A percentile compares a stretch with the other conserved stretches of the same genome.
Evolutionary conservation across 2,329 filamentous ascomycete genomes (phyloP).

Genomic region (Phaeosphaeria sp.): DNA sequence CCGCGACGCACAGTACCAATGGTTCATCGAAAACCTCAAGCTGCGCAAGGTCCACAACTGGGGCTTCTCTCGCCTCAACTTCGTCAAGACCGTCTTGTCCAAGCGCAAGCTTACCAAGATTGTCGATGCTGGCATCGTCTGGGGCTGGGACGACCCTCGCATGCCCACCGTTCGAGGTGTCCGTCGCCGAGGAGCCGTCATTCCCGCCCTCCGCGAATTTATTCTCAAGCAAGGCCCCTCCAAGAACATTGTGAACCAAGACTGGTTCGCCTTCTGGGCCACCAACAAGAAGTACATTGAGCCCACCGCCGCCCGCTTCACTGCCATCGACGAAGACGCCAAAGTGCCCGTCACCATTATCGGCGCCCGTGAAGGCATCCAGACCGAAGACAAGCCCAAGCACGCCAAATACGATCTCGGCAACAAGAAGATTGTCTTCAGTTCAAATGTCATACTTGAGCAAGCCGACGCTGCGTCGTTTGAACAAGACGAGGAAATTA

Average conservation of each 20-base stretch:
- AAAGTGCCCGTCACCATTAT: constrained; percentile 73
- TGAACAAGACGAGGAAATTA: constrained; percentile 86
- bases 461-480: constrained; percentile 86
- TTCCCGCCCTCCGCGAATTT: constrained; percentile 80
- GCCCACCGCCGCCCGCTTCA: constrained; percentile 56
- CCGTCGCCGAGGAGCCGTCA: constrained; percentile 77
- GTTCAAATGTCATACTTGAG: constrained; percentile 77
- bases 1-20: constrained; percentile 84
- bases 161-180: constrained; percentile 87
- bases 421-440: constrained; percentile 83
- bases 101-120: constrained; percentile 88
- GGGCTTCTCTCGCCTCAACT: constrained; percentile 86
- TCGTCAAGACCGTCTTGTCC: constrained; percentile 80
- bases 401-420: constrained; percentile 92
- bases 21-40: constrained; percentile 78
- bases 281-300: constrained; percentile 62
- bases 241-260: constrained; percentile 83
- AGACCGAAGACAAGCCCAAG: constrained; percentile 78
- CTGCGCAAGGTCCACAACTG: constrained; percentile 81
- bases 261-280: constrained; percentile 72
- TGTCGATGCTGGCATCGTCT: constrained; percentile 76
- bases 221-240: constrained; percentile 84
- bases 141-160: constrained; percentile 85
- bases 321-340: constrained; percentile 69
- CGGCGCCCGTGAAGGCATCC: constrained; percentile 62